Base-by-base conservation (phyloP, 257 asterid genomes). In the Nicotiana tomentosiformis region DNA sequence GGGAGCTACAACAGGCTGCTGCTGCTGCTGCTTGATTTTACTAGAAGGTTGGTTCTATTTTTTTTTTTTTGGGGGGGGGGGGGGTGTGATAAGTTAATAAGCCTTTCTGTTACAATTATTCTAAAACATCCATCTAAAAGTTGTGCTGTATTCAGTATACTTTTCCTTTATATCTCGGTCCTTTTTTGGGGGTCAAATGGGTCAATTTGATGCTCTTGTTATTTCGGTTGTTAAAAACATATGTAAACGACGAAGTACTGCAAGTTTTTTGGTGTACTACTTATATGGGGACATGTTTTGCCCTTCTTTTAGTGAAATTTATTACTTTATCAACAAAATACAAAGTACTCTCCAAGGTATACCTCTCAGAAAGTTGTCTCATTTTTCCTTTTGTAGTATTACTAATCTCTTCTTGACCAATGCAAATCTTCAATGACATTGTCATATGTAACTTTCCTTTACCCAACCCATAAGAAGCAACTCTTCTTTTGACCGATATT, bases 1-100 rank as follows among this genome's bases (percentile, higher is more conserved):
- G 97, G 84, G 99, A 96, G 91, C 88, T 94, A 61, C 89, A 84
- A 49, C 90, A 88, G 90, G 98, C 89, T 77, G 94, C 97, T 72
- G 98, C 89, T 77, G 94, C 97, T 72, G 97, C 97, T 53, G 94
- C 94, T 84, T 94, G 90, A 96, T 89, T 83, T 61, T 37, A 5
- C 9, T 37, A 8, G 7, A 37, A 37, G 46, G 46, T 37, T 37
- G 7, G 46, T 37, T 81, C 82, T 29, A 1, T 29, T 29, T 29
- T 29, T 29, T 29, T 29, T 29, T 29, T 29, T 29, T 29, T 29
- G 1, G 30, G 30, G 23, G 23, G 23, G 23, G 23, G 23, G 23
- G 23, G 23, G 23, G 23, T 20, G 23, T 20, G 23, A 20, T 20
- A 20, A 20, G 23, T 20, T 20, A 20, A 20, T 20, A 10, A 43